Evolutionary conservation across 805 yeast species (phyloP).

Genomic region (Nakazawaea populi): DNA sequence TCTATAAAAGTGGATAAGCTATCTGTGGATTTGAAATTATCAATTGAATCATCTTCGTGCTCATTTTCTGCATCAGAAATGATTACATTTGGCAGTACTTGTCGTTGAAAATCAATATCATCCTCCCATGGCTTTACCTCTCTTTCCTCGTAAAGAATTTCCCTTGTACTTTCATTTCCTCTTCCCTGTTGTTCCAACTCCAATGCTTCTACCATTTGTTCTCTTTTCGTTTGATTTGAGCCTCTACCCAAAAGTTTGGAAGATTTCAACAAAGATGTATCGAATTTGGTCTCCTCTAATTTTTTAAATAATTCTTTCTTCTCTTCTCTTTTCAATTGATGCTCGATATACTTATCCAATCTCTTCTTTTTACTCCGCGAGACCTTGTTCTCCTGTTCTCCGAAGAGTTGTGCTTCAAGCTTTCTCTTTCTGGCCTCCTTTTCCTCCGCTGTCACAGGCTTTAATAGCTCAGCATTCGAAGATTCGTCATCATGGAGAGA

Average conservation of each 20-base stretch:
- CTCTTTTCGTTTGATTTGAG: conserved; percentile 54
- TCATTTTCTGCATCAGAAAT: neutral
- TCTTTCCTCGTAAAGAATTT: conserved; percentile 65
- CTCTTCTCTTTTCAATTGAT: conserved; percentile 84
- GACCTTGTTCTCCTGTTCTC: conserved; percentile 62
- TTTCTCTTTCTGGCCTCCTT: conserved; percentile 58
- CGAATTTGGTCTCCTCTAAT: conserved; percentile 61
- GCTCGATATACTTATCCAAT: conserved; percentile 87
- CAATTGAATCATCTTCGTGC: neutral
- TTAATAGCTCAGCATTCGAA: conserved; percentile 54
- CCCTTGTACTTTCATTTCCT: conserved; percentile 54
- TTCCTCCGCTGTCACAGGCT: conserved; percentile 62
- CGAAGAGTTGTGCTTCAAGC: conserved; percentile 49
- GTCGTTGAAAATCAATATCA: conserved; percentile 20
- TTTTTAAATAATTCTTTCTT: conserved; percentile 72
- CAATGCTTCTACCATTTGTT: conserved; percentile 70
- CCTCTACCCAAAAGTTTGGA: conserved; percentile 79
- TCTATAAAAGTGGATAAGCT: conserved; percentile 51
- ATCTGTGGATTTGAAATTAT: conserved; percentile 26
- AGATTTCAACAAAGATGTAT: conserved; percentile 62
- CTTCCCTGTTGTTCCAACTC: conserved; percentile 68
- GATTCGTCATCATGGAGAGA: conserved; percentile 25
- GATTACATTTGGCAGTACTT: neutral
- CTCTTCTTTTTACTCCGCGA: conserved; percentile 70
- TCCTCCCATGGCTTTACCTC: conserved; percentile 58